Conservation (phyloP, 306 rosid species). For the Ochetophila trinervis region DNA sequence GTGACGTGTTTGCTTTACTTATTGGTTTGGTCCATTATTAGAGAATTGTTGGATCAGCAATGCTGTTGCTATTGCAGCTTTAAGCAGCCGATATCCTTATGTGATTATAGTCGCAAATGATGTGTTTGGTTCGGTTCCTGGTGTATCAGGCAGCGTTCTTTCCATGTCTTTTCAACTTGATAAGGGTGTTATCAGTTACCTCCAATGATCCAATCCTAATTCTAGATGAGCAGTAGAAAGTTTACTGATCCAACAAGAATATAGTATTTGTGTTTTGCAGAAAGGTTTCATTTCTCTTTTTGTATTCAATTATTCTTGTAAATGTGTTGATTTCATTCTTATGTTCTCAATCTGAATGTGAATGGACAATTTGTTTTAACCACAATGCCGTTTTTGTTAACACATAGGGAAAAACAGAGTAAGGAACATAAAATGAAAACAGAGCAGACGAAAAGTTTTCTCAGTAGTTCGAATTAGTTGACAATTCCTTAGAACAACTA, state of each 20-base stretch:
- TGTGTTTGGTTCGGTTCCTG: constrained; percentile 34
- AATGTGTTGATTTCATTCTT: not conserved
- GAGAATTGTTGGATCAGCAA: constrained; percentile 23
- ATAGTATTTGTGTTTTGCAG: not conserved
- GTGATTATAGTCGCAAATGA: constrained; percentile 23
- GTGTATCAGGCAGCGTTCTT: constrained; percentile 23
- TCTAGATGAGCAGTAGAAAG: too few species aligned
- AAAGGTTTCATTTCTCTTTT: too few species aligned
- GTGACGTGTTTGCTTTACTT: too few species aligned
- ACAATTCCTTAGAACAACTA: too few species aligned
- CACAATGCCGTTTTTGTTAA: not conserved
- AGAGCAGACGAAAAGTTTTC: too few species aligned
- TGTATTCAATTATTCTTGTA: not conserved
- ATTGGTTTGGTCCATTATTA: constrained; percentile 39
- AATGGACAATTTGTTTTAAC: too few species aligned
- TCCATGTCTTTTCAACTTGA: constrained; percentile 33
- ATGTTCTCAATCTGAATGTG: too few species aligned
- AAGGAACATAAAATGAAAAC: too few species aligned
- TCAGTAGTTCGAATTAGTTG: too few species aligned
- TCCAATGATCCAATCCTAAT: too few species aligned
- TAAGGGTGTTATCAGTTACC: constrained; percentile 14
- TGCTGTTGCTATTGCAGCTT: constrained; percentile 34
- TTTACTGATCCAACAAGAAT: too few species aligned
- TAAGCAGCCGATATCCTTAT: constrained; percentile 39
- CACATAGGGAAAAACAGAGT: not conserved